Evolutionary conservation across 345 rosid species (phyloP).

Genomic region (Gossypium turneri): DNA sequence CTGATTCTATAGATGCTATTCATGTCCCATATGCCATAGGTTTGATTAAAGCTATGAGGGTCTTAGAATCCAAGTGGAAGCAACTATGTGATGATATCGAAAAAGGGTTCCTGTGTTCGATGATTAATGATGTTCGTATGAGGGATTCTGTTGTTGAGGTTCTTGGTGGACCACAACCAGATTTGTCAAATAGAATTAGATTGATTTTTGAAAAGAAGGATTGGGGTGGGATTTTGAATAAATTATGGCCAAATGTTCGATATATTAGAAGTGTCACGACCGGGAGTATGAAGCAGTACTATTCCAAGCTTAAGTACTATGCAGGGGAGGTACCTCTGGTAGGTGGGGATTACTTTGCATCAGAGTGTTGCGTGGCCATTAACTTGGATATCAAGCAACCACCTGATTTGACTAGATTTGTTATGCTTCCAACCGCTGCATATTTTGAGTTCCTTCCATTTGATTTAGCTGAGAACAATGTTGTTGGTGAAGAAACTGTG

Average conservation of each 20-base stretch:
- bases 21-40: slow-evolving; percentile 38
- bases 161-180: slow-evolving; percentile 42
- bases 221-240: slow-evolving; percentile 43
- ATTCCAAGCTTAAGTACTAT: slow-evolving; percentile 35
- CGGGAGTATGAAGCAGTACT: slow-evolving; percentile 50
- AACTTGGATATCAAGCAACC: slow-evolving; percentile 40
- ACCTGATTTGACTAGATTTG: slow-evolving; percentile 33
- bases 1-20: slow-evolving; percentile 36
- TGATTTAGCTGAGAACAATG: slow-evolving; percentile 19
- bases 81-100: slow-evolving; percentile 42
- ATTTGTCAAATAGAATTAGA: slow-evolving; percentile 32
- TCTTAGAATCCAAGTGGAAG: slow-evolving; percentile 43
- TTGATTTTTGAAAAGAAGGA: slow-evolving; percentile 28
- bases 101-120: slow-evolving; percentile 31
- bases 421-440: slow-evolving; percentile 43
- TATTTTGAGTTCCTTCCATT: slow-evolving; percentile 52
- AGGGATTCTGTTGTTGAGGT: slow-evolving; percentile 32
- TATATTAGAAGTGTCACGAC: slow-evolving; percentile 41
- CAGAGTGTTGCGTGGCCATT: slow-evolving; percentile 43
- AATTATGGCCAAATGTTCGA: slow-evolving; percentile 46
- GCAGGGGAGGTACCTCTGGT: slow-evolving; percentile 39
- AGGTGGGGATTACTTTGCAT: slow-evolving; percentile 50
- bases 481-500: slow-evolving; percentile 28
- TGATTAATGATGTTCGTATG: slow-evolving; percentile 31
- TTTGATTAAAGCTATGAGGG: slow-evolving; percentile 25